These are phyloP conservation scores for Pichia sp. DNA, from an alignment of 1,139 yeast species.

Conservation along the genomic window DNA sequence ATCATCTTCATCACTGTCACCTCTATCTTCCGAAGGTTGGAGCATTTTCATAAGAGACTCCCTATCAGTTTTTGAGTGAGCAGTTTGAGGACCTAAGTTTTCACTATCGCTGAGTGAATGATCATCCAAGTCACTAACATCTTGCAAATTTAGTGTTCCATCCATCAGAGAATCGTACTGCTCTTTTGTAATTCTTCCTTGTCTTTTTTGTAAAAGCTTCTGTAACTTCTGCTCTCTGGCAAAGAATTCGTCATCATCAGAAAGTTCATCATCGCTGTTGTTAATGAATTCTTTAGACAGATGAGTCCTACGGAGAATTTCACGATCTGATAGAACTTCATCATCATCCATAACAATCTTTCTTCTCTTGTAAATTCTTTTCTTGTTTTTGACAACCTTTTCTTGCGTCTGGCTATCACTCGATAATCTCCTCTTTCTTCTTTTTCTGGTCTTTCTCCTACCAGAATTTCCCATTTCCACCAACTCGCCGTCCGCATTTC, in stretches of 20 bases:
- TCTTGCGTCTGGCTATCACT: constrained; percentile 11
- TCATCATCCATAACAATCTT: constrained; percentile 15
- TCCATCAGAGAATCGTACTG: constrained; percentile 28
- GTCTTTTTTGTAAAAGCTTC: constrained; percentile 31
- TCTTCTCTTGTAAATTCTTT: constrained; percentile 11
- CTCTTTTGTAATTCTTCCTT: constrained; percentile 31
- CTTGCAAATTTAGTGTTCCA: constrained; percentile 14
- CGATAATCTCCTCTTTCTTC: constrained; percentile 8
- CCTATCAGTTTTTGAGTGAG: constrained; percentile 7
- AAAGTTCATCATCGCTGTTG: constrained; percentile 67
- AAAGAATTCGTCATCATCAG: constrained; percentile 49
- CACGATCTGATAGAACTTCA: constrained; percentile 15
- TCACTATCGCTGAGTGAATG: constrained; percentile 14
- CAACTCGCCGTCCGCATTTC: constrained; percentile 15
- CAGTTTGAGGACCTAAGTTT: constrained; percentile 8
- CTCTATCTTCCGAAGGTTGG: constrained; percentile 5
- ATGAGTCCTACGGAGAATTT: constrained; percentile 19
- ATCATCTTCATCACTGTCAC: background rate
- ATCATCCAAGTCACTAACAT: constrained; percentile 16
- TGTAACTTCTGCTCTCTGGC: constrained; percentile 56
- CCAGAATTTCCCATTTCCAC: constrained; percentile 10
- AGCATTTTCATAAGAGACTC: constrained; percentile 4
- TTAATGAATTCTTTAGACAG: constrained; percentile 53
- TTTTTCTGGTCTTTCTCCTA: constrained; percentile 15
- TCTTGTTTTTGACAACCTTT: constrained; percentile 6